A percentile compares a stretch with the other conserved stretches of the same genome.
Evolutionary conservation across 805 yeast species (phyloP).

Genomic region (Wickerhamomyces chambardii): DNA sequence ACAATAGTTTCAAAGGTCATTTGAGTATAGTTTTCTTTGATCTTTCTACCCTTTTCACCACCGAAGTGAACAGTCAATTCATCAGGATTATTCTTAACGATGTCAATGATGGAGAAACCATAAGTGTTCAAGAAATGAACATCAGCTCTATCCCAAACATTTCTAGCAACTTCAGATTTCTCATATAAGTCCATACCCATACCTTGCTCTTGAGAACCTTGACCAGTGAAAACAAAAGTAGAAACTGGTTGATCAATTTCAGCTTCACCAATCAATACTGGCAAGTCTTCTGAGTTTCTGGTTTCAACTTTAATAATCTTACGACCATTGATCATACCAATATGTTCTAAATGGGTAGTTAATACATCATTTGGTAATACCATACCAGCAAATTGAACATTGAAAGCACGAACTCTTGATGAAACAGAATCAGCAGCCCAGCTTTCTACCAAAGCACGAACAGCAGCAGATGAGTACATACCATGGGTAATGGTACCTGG

Average conservation of each 20-base stretch:
- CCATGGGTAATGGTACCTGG: constrained; percentile 99
- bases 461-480: constrained; percentile 96
- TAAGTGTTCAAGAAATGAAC: constrained; percentile 84
- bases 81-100: constrained; percentile 92
- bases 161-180: constrained; percentile 83
- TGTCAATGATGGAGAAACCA: constrained; percentile 94
- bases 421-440: constrained; percentile 99
- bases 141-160: constrained; percentile 98
- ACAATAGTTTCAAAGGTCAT: constrained; percentile 97
- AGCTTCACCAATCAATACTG: constrained; percentile 90
- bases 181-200: constrained; percentile 99
- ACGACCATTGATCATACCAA: constrained; percentile 99
- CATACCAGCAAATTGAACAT: constrained; percentile 91
- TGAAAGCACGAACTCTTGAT: constrained; percentile 90
- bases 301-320: constrained; percentile 92
- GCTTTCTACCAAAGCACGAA: constrained; percentile 90
- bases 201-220: constrained; percentile 99
- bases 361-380: constrained; percentile 92
- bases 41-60: constrained; percentile 94
- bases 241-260: constrained; percentile 98
- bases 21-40: constrained; percentile 87
- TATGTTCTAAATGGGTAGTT: constrained; percentile 82
- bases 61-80: constrained; percentile 95
- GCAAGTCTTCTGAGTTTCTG: constrained; percentile 70
- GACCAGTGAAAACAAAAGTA: constrained; percentile 97